Conservation (phyloP, 495 filamentous ascomycete genomes). For the Rhypophila decipiens region DNA sequence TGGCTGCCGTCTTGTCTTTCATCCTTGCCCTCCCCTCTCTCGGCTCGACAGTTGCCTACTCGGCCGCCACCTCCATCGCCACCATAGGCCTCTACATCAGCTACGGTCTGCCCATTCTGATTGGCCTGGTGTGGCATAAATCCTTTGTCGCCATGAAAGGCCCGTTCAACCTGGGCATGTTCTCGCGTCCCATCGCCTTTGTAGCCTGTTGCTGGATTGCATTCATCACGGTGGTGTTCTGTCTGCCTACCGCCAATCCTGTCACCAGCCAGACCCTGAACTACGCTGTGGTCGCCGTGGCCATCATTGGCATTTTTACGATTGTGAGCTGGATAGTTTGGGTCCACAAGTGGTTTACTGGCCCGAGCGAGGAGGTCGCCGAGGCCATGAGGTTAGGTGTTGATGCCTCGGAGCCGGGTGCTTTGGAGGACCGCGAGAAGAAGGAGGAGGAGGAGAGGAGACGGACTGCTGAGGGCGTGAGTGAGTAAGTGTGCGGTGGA, state of each 20-base stretch:
- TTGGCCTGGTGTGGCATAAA: slow-evolving; percentile 41
- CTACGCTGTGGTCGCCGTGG: slow-evolving; percentile 58
- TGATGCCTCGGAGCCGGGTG: slow-evolving; percentile 40
- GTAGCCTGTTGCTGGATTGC: slow-evolving; percentile 48
- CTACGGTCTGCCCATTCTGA: slow-evolving; percentile 61
- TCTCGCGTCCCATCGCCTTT: slow-evolving; percentile 47
- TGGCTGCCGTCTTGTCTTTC: slow-evolving; percentile 55
- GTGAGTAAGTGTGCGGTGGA: too few relatives aligned
- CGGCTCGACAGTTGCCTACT: slow-evolving; percentile 54
- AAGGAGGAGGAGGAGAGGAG: neutral
- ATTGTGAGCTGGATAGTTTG: slow-evolving; percentile 28
- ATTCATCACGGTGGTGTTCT: slow-evolving; percentile 58
- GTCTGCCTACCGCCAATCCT: slow-evolving; percentile 53
- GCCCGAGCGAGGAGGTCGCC: slow-evolving; percentile 47
- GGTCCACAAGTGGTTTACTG: slow-evolving; percentile 53
- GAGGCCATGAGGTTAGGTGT: slow-evolving; percentile 44
- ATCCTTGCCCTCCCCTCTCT: slow-evolving; percentile 55
- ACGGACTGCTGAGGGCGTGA: too few relatives aligned
- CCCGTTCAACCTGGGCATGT: slow-evolving; percentile 51
- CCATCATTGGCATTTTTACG: slow-evolving; percentile 45
- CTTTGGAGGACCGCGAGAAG: slow-evolving; percentile 37
- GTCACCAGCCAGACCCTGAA: slow-evolving; percentile 53
- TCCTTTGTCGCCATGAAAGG: slow-evolving; percentile 42
- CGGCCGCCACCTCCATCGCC: slow-evolving; percentile 56
- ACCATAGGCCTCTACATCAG: slow-evolving; percentile 65